Conservation (phyloP, 371 early-diverging fungal genomes). For the Mycotypha africana region DNA sequence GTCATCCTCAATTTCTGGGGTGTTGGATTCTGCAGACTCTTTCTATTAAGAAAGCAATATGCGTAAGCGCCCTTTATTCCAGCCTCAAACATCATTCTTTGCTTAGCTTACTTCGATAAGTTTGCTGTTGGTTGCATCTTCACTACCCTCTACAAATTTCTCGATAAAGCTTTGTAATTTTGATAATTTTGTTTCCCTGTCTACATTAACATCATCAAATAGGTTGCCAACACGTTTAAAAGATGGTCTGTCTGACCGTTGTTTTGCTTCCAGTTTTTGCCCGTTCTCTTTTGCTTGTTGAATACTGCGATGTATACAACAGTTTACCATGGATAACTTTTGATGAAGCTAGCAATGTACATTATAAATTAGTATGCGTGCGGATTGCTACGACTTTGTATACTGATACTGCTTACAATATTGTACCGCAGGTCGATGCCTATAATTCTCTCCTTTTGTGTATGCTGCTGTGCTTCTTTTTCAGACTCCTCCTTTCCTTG, state of each 20-base stretch:
- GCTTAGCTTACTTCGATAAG: background rate
- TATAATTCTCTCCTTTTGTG: slow-evolving; percentile 17
- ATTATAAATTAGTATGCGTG: too few species aligned
- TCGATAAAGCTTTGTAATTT: slow-evolving; percentile 6
- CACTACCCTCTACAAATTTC: slow-evolving; percentile 5
- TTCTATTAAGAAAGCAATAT: too few species aligned
- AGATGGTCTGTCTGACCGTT: too few species aligned
- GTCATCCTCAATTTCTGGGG: slow-evolving; percentile 8
- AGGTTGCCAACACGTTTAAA: background rate
- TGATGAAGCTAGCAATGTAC: slow-evolving; percentile 74
- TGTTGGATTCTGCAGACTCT: too few species aligned
- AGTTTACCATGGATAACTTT: slow-evolving; percentile 90
- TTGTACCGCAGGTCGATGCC: slow-evolving; percentile 70
- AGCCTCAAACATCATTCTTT: background rate
- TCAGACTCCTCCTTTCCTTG: background rate
- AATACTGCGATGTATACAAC: slow-evolving; percentile 64
- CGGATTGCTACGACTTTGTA: background rate
- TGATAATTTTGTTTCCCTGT: background rate
- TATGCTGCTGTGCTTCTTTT: slow-evolving; percentile 1
- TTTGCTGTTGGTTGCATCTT: background rate
- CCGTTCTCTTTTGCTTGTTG: too few species aligned
- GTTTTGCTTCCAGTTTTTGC: too few species aligned
- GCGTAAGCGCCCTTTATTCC: background rate
- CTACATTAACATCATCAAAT: background rate
- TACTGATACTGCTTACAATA: slow-evolving; percentile 31